Evolutionary conservation across 441 rosid species (phyloP).

Genomic region (Pelargonium hybrid): DNA sequence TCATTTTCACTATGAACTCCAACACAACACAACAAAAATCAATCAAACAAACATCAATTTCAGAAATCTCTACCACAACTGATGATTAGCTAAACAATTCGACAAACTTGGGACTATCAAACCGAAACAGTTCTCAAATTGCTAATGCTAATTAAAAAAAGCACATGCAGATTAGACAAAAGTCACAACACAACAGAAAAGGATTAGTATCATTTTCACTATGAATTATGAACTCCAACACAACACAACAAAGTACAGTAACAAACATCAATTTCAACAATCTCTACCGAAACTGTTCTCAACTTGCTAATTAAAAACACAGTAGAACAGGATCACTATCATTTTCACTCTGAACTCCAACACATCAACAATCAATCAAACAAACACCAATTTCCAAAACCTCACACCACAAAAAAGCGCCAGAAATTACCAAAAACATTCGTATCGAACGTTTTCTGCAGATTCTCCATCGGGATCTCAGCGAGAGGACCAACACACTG

Average conservation of each 20-base stretch:
- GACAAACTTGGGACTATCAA: background rate
- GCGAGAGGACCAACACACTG: slow-evolving; percentile 77
- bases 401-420: background rate
- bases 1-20: background rate
- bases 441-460: slow-evolving; percentile 53
- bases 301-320: too few species aligned
- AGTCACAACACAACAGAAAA: too few species aligned
- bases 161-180: background rate
- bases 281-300: too few species aligned
- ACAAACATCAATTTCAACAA: background rate
- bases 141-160: background rate
- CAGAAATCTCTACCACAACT: background rate
- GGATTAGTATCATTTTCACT: too few species aligned
- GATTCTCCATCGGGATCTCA: slow-evolving; percentile 50
- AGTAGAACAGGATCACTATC: too few species aligned
- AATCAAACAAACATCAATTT: too few species aligned
- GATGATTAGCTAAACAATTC: background rate
- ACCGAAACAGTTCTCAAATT: background rate
- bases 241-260: background rate
- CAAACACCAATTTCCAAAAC: background rate
- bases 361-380: background rate
- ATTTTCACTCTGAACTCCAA: too few species aligned
- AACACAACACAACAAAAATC: background rate
- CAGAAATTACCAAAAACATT: slow-evolving; percentile 53
- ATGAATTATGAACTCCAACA: too few species aligned